Conservation (phyloP, 208 protist genomes). For the Naegleria lovaniensis region DNA sequence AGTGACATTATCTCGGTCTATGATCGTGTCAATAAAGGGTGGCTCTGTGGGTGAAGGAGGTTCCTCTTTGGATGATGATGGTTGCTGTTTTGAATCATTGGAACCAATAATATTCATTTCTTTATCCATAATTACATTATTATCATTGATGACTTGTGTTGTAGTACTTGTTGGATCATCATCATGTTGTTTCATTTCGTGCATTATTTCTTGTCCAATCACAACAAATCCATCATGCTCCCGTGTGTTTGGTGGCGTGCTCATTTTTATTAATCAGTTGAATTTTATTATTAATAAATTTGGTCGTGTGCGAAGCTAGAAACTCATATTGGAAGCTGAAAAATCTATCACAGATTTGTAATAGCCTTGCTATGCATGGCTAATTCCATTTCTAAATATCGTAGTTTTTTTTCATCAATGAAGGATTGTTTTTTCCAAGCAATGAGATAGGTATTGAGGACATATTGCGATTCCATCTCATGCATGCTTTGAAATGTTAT, state of each 20-base stretch:
- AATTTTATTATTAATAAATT: no score
- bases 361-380: background rate
- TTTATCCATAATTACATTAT: no score
- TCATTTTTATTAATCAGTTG: no score
- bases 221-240: no score
- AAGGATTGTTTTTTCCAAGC: conserved; percentile 18
- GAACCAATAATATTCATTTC: no score
- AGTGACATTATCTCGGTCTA: background rate
- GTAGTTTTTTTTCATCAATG: background rate
- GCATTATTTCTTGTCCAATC: no score
- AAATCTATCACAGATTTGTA: background rate
- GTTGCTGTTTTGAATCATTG: background rate
- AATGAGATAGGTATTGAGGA: conserved; percentile 13
- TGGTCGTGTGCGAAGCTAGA: no score
- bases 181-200: no score
- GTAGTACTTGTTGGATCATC: no score
- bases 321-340: no score
- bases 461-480: background rate
- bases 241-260: no score
- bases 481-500: background rate
- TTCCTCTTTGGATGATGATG: background rate
- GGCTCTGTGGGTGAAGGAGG: background rate
- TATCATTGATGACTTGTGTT: no score
- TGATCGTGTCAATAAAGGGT: background rate
- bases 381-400: background rate